Conservation (phyloP, 306 rosid species). For the Psophocarpus tetragonolobus region DNA sequence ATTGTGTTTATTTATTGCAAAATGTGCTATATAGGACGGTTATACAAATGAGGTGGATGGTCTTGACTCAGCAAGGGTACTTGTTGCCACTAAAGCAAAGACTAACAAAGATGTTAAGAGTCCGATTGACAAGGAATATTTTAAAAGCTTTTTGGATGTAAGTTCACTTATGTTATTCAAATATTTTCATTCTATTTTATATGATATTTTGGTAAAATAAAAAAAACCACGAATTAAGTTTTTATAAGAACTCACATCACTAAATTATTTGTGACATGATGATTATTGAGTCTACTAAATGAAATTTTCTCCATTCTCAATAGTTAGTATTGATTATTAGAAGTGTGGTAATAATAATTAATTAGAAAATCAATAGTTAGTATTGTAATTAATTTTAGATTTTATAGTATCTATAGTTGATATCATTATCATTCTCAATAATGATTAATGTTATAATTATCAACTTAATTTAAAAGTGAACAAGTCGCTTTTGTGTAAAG, state of each 20-base stretch:
- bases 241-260: not conserved
- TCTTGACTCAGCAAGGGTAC: constrained; percentile 63
- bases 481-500: not conserved
- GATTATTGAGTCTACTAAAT: not conserved
- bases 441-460: not conserved
- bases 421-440: not conserved
- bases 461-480: not conserved
- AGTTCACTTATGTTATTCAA: constrained; percentile 24
- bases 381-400: not conserved
- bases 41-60: constrained; percentile 70
- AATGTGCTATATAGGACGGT: constrained; percentile 69
- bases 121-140: constrained; percentile 72
- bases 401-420: not conserved
- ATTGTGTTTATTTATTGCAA: constrained; percentile 15
- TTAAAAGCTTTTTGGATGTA: constrained; percentile 70
- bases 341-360: not conserved
- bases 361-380: not conserved
- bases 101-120: constrained; percentile 51
- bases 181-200: not conserved
- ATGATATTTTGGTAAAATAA: not conserved
- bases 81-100: constrained; percentile 88
- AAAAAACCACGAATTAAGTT: not conserved
- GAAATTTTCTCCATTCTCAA: no score
- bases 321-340: no score
- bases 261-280: not conserved